Base-by-base conservation (phyloP, 2,329 filamentous ascomycete species). In the Boeremia lycopersici region DNA sequence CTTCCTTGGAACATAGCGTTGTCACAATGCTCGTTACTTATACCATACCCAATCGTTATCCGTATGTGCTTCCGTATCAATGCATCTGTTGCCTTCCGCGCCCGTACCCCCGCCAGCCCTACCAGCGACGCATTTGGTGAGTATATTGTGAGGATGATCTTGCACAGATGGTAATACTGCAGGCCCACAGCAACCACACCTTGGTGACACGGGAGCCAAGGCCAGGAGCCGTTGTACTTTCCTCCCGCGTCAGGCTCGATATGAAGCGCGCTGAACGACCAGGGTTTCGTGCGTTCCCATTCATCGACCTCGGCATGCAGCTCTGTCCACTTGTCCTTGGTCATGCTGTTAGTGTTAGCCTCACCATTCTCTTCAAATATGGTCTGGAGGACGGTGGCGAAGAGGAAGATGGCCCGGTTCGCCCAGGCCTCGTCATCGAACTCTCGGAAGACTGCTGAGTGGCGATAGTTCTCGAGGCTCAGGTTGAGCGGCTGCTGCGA, bases 401-500 rank as follows among this genome's bases (percentile, higher is more conserved):
- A 72, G 29, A 65, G 61, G 43, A 69, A 72, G 23, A 72, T 70
- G 30, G 65, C 67, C 10, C 68, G 60, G n/a, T 73, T 73, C 23
- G 68, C 59, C 69, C 69, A 73, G 0, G 64, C 48, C 43, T 71
- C 67, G 40, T 69, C 65, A 41, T 70, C 68, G 25, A 58, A 69
- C 4, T 69, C 66, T n/a, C 62, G 62, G 43, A 72, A 72, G 0
- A 69, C 64, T 3, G 62, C 56, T 1, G 66, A 71, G 36, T 68
- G 64, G 17, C 61, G 63, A 46, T 70, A 73, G 41, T 70, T 72
- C 1, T 68, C 63, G 2, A 74, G 61, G 28, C 64, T 67, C 6
- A 72, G 60, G 15, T 67, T 68, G 10, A 75, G 53, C 2, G 69
- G 64, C 9, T 73, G 66, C 53, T 73, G 72, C 6, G 66, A 72